Evolutionary conservation across 208 protist genomes (phyloP), one percentile per base, ranked within the genome.

Genomic region (Wallacemonas sp.): DNA sequence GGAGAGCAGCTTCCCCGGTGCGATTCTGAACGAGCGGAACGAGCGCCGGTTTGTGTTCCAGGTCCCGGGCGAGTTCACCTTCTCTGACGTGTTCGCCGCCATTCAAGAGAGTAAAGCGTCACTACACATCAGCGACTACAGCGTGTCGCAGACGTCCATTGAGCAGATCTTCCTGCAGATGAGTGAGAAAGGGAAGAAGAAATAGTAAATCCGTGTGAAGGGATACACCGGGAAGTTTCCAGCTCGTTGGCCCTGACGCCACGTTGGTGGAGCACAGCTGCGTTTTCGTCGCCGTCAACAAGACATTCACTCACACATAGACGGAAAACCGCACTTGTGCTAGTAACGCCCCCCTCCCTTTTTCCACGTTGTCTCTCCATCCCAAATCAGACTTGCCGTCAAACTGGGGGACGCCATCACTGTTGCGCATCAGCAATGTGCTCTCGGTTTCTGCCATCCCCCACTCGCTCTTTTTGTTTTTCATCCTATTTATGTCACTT

Each of bases 121-220:
- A 5, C 36, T 80, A 15, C 34, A 59, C 37, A 79, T 93, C 29
- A 60, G 30, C 5, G 85, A 91, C 63, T 94, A 92, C 73, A 68
- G 57, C 24, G 60, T 94, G 30, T 80, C 55, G 34, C 76, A 94
- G 63, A 84, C 84, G 24, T 85, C 79, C 27, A 73, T 93, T 65
- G 87, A 93, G 55, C 81, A 88, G 57, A 80, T 93, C 13, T 94
- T 94, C 67, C 37, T 94, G 19, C 69, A 72, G 30, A 85, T 85
- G 19, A 75, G 65, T 42, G 69, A 73, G 48, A 45, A 30, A 42
- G 68, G 65, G 10, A 58, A 67, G 24, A 46, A 41, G n/a, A 19
- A 34, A 8, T 26, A 60, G 10, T 45, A 39, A 30, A n/a, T n/a
- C n/a, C n/a, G n/a, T n/a, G n/a, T n/a, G n/a, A n/a, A n/a, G n/a